Evolutionary conservation across 139 green algal genomes (phyloP).

Genomic region (Eudorina sp.): DNA sequence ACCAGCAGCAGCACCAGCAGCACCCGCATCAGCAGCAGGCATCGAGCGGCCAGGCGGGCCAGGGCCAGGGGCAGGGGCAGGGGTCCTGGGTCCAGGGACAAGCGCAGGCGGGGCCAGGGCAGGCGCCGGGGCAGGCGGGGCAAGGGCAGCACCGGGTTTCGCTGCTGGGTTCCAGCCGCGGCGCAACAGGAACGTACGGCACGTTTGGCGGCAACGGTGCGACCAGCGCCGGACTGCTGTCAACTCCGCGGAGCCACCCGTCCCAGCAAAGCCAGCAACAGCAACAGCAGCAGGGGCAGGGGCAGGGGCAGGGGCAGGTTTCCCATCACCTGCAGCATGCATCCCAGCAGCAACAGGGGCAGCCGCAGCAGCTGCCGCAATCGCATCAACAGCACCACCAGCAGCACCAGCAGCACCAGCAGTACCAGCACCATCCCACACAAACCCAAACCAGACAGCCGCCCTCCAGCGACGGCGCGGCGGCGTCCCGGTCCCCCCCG

Average conservation of each 20-base stretch:
- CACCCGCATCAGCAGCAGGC: not conserved
- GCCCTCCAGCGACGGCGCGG: not conserved
- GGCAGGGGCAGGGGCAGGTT: not conserved
- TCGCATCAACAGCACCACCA: not conserved
- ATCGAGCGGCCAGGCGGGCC: not conserved
- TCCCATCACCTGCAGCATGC: not conserved
- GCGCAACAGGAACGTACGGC: not conserved
- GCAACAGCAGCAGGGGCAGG: not conserved
- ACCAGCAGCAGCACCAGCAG: conserved; percentile 1
- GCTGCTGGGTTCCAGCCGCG: not conserved
- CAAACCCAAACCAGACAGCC: not conserved
- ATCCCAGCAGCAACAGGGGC: not conserved
- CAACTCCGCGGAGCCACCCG: not conserved
- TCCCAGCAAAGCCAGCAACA: not conserved
- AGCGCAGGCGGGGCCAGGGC: not conserved
- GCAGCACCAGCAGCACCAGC: not conserved
- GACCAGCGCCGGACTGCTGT: not conserved
- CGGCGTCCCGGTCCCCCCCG: not conserved
- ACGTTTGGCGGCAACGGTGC: not conserved
- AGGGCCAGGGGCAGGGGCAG: not conserved
- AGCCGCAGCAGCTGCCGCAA: not conserved
- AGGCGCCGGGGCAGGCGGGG: too few relatives aligned
- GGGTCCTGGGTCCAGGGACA: not conserved
- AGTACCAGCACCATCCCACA: not conserved
- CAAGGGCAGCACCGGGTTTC: too few relatives aligned